Evolutionary conservation across 371 early-diverging fungal genomes (phyloP).

Genomic region (Mortierella polycephala): DNA sequence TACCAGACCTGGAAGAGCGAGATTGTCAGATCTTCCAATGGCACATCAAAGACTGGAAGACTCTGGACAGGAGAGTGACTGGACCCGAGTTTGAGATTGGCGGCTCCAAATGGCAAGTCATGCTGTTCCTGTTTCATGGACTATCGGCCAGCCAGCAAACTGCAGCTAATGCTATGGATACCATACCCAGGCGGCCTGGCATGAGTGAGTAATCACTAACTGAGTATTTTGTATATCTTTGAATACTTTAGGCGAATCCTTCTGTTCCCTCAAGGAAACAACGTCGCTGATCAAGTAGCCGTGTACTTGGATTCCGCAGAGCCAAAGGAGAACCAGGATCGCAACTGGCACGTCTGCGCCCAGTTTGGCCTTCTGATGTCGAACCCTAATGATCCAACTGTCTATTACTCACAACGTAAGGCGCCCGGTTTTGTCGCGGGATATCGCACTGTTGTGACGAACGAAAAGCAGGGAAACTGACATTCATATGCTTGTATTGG

Average conservation of each 20-base stretch:
- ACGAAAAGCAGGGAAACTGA: not conserved
- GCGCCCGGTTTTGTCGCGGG: not conserved
- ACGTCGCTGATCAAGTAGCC: constrained; percentile 73
- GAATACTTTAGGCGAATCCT: constrained; percentile 76
- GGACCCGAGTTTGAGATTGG: constrained; percentile 70
- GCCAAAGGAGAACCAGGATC: constrained; percentile 59
- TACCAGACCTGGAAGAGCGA: constrained; percentile 59
- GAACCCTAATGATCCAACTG: constrained; percentile 80
- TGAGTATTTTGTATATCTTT: constrained; percentile 2
- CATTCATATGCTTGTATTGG: too few species aligned
- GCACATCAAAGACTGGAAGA: constrained; percentile 67
- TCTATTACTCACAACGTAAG: constrained; percentile 72
- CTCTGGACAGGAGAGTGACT: constrained; percentile 60
- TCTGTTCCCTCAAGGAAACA: constrained; percentile 93
- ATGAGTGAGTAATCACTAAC: too few species aligned
- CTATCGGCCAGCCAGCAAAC: too few species aligned
- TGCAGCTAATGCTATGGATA: not conserved
- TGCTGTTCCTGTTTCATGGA: not conserved
- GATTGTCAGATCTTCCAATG: constrained; percentile 67
- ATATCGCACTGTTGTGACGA: not conserved
- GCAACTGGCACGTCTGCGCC: constrained; percentile 90
- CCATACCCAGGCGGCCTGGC: not conserved
- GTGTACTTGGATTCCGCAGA: constrained; percentile 89
- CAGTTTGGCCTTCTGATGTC: constrained; percentile 86
- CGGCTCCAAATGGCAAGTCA: constrained; percentile 67